Percentiles rank a stretch among this genome's conserved stretches.
Evolutionary conservation across 441 rosid genomes (phyloP).

Genomic region (Populus tomentosa): DNA sequence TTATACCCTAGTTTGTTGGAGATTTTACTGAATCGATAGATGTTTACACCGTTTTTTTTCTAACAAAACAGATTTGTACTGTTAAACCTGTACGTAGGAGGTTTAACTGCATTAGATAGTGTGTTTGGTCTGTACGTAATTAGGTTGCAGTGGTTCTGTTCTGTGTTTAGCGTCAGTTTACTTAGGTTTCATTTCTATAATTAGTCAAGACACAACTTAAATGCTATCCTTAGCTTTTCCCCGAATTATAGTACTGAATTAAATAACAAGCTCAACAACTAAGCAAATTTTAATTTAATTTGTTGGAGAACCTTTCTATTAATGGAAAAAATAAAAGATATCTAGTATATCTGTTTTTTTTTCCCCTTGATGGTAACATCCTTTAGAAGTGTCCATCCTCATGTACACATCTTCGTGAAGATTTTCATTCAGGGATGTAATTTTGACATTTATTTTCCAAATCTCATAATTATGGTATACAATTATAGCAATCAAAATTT

Average conservation of each 20-base stretch:
- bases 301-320: too few relatives aligned
- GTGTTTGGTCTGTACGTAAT: background rate
- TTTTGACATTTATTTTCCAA: too few relatives aligned
- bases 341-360: too few relatives aligned
- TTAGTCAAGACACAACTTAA: background rate
- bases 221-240: background rate
- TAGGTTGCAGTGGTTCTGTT: background rate
- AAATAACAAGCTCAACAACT: background rate
- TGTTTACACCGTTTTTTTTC: background rate
- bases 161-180: background rate
- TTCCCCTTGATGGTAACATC: too few relatives aligned
- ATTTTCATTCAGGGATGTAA: rapidly evolving
- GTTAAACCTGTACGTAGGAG: background rate
- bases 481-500: rapidly evolving
- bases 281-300: too few relatives aligned
- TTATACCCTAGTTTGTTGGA: background rate
- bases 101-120: too few relatives aligned
- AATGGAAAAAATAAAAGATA: too few relatives aligned
- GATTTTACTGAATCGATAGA: background rate
- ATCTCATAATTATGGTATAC: rapidly evolving
- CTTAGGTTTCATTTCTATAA: background rate
- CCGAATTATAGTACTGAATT: background rate
- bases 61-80: background rate
- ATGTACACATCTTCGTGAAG: too few relatives aligned
- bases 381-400: too few relatives aligned